phyloP scores from a whole-genome alignment of 164 flowering plant genomes.

The Nelumbo lutea region DNA sequence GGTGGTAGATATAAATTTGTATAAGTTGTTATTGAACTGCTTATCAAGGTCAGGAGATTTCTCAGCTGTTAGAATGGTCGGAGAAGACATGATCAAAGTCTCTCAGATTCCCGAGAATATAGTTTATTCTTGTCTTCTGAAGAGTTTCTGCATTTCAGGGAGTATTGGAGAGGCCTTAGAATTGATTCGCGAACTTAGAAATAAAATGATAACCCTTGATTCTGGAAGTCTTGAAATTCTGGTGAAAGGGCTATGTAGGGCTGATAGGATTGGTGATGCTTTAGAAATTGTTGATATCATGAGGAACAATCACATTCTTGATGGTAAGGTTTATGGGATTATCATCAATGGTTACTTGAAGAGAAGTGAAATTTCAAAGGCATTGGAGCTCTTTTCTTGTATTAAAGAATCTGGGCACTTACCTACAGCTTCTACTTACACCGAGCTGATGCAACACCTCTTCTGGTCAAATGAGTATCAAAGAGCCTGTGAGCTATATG shows the following conservation, averaged over 20 bases:
- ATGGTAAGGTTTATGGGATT: conserved; percentile 46
- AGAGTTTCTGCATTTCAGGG: conserved; percentile 63
- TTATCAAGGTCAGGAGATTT: conserved; percentile 52
- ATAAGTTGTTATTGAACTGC: conserved; percentile 41
- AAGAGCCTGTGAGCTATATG: conserved; percentile 49
- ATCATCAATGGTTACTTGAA: conserved; percentile 54
- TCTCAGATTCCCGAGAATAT: conserved; percentile 36
- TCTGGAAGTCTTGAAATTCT: conserved; percentile 38
- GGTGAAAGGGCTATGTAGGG: conserved; percentile 67
- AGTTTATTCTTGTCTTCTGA: conserved; percentile 43
- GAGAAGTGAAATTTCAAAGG: conserved; percentile 42
- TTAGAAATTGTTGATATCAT: conserved; percentile 64
- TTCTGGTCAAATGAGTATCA: conserved; percentile 48
- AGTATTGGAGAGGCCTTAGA: conserved; percentile 64
- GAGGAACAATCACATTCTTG: conserved; percentile 37
- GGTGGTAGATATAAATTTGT: conserved; percentile 32
- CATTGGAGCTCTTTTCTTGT: conserved; percentile 44
- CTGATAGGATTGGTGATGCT: conserved; percentile 61
- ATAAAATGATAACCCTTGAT: conserved; percentile 30
- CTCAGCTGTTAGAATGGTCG: conserved; percentile 35
- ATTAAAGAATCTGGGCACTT: conserved; percentile 44
- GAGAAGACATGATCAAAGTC: conserved; percentile 59
- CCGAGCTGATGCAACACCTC: conserved; percentile 61
- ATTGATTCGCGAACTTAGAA: conserved; percentile 50
- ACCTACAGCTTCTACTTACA: conserved; percentile 49